These are phyloP conservation scores for Metschnikowia baotianmanensis DNA, from an alignment of 805 yeast species.

Conservation along the genomic window DNA sequence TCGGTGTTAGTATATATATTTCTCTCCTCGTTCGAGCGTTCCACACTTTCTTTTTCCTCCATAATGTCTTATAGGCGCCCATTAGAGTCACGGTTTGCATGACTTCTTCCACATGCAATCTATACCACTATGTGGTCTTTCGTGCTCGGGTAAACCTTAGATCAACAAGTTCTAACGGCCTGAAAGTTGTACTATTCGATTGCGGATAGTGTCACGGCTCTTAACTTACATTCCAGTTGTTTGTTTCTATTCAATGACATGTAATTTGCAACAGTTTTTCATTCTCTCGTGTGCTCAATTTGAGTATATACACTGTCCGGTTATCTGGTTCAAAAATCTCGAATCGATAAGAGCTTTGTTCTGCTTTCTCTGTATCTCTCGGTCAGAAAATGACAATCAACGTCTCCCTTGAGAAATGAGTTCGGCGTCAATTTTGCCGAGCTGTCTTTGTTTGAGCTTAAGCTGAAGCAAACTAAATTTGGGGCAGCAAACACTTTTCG, in stretches of 20 bases:
- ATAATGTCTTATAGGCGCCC: conserved; percentile 75
- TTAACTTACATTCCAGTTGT: conserved; percentile 59
- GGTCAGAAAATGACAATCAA: neutral
- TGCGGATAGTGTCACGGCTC: conserved; percentile 64
- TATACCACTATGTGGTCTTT: conserved; percentile 45
- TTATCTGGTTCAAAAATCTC: too few relatives aligned
- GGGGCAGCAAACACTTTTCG: conserved; percentile 77
- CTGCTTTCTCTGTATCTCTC: neutral
- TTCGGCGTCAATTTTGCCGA: conserved; percentile 59
- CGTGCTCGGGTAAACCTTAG: conserved; percentile 98
- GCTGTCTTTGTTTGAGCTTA: conserved; percentile 62
- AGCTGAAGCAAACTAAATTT: conserved; percentile 56
- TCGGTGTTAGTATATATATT: conserved; percentile 11
- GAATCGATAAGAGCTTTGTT: too few relatives aligned
- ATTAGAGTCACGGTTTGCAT: conserved; percentile 67
- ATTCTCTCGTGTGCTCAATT: too few relatives aligned
- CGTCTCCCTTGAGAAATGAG: conserved; percentile 25
- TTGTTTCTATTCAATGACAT: too few relatives aligned
- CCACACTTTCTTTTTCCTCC: conserved; percentile 16
- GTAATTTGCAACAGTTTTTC: too few relatives aligned
- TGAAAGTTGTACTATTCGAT: conserved; percentile 52
- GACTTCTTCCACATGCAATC: conserved; percentile 48
- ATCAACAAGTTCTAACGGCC: conserved; percentile 55
- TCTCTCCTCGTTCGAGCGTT: neutral
- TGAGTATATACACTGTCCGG: too few relatives aligned